Evolutionary conservation across 371 early-diverging fungal species (phyloP).

Genomic region (Globomyces sp.): DNA sequence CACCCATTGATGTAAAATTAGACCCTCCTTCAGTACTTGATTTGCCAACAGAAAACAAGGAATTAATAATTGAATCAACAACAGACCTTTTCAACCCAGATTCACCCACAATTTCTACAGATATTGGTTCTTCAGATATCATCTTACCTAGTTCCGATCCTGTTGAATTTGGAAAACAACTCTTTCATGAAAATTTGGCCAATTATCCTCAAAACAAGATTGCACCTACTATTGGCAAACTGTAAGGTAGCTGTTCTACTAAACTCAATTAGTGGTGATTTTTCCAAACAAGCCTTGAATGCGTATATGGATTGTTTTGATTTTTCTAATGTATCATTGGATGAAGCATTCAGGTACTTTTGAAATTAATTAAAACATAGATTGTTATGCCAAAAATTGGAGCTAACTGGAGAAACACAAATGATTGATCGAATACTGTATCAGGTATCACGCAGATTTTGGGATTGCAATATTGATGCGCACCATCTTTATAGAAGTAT

Average conservation of each 20-base stretch:
- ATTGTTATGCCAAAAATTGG: conserved; percentile 69
- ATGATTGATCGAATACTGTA: conserved; percentile 84
- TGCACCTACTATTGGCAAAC: conserved; percentile 31
- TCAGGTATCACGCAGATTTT: conserved; percentile 76
- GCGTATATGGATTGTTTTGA: conserved; percentile 74
- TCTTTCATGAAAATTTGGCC: no score
- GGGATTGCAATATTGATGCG: conserved; percentile 71
- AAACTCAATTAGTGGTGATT: conserved; percentile 33
- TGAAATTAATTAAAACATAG: conserved; percentile 27
- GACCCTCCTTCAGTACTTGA: no score
- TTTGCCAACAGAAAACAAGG: no score
- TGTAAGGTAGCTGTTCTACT: conserved; percentile 14
- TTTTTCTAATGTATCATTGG: conserved; percentile 68
- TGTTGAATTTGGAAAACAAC: no score
- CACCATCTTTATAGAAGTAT: conserved; percentile 41
- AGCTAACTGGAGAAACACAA: conserved; percentile 89
- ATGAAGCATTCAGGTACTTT: conserved; percentile 70
- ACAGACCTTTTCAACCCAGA: conserved; percentile 20
- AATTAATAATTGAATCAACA: background rate
- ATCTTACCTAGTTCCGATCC: no score
- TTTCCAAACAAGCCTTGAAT: conserved; percentile 56
- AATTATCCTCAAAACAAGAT: no score
- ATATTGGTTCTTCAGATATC: conserved; percentile 9
- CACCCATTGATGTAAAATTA: no score
- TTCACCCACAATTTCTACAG: conserved; percentile 18